Base-by-base conservation (phyloP, 768 basidiomycete species). In the Lepiota venenata region DNA sequence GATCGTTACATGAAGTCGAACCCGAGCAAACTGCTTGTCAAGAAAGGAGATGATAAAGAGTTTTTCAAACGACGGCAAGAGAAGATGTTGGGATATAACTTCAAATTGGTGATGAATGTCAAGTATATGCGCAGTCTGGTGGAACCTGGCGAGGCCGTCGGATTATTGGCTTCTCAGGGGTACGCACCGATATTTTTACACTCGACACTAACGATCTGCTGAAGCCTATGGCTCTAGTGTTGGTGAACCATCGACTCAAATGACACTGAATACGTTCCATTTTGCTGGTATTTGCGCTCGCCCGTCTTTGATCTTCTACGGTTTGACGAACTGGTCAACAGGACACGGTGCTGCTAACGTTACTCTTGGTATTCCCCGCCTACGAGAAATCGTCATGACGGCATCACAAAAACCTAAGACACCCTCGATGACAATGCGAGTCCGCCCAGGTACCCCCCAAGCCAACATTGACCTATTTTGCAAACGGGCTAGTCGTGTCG, bases 201-300 rank as follows among this genome's bases (percentile, higher is more conserved):
- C 21, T 8, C 29, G 20, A 29, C 35, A 35, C 27, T 57, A n/a
- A 22, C 3, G 2, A 50, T 14, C 52, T 58, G 15, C 27, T 16
- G 9, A 29, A 16, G 32, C n/a, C 43, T 27, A 41, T 42, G 9
- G 50, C n/a, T 47, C 7, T 56, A 98, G 97, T 72, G 84, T 99
- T 40, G 97, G 97, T 48, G 97, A 99, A 69, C 97, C 97, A 4
- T 99, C 97, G 14, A 99, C 97, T 0, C 97, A 99, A 68, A 99
- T 99, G 97, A 99, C 97, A 8, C 74, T 99, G 58, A 99, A 99
- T 68, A 99, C 97, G 11, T 99, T 99, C 83, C 97, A 99, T 75
- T 95, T 99, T 64, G 97, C 97, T 61, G 96, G 93, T 85, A 69
- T 63, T 55, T 44, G 37, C 25, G 35, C 20, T 10, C 2, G 12